Evolutionary conservation across 768 basidiomycete species (phyloP).

Genomic region (Sporobolomyces phaffii): DNA sequence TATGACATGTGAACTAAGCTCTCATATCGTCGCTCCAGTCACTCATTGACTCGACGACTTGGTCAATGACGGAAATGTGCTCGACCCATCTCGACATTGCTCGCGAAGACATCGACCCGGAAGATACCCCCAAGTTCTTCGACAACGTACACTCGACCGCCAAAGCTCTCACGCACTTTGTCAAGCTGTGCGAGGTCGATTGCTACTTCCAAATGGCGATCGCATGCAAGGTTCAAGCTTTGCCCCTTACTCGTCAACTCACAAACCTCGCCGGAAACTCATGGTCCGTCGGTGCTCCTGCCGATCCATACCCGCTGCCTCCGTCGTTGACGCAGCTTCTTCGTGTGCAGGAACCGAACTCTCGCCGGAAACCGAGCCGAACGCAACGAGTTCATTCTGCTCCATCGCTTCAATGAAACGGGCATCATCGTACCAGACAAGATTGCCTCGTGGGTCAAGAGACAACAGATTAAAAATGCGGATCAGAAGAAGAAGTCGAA

Average conservation of each 20-base stretch:
- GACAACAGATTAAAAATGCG: slow-evolving; percentile 51
- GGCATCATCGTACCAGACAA: slow-evolving; percentile 98
- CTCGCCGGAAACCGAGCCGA: slow-evolving; percentile 95
- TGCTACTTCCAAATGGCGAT: slow-evolving; percentile 98
- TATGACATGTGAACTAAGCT: no score
- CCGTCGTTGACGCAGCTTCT: neutral
- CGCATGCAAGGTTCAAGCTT: slow-evolving; percentile 81
- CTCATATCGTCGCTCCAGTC: slow-evolving; percentile 55
- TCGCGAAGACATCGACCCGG: slow-evolving; percentile 89
- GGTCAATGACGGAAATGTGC: slow-evolving; percentile 98
- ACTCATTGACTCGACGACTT: slow-evolving; percentile 95
- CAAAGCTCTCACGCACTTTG: slow-evolving; percentile 73
- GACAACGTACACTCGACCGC: slow-evolving; percentile 73
- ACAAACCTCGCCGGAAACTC: slow-evolving; percentile 95
- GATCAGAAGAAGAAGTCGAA: slow-evolving; percentile 46
- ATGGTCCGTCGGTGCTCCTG: slow-evolving; percentile 57
- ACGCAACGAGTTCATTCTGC: slow-evolving; percentile 95
- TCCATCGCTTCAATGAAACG: slow-evolving; percentile 93
- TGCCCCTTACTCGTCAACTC: slow-evolving; percentile 84
- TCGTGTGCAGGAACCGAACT: slow-evolving; percentile 75
- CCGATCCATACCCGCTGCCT: no score
- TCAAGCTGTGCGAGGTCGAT: slow-evolving; percentile 89
- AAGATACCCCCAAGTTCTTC: slow-evolving; percentile 85
- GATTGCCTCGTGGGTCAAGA: slow-evolving; percentile 63
- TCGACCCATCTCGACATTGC: slow-evolving; percentile 75